Evolutionary conservation across 75 land plant genomes (phyloP), one percentile per base, ranked within the genome.

Genomic region (Isoetes taiwanensis): DNA sequence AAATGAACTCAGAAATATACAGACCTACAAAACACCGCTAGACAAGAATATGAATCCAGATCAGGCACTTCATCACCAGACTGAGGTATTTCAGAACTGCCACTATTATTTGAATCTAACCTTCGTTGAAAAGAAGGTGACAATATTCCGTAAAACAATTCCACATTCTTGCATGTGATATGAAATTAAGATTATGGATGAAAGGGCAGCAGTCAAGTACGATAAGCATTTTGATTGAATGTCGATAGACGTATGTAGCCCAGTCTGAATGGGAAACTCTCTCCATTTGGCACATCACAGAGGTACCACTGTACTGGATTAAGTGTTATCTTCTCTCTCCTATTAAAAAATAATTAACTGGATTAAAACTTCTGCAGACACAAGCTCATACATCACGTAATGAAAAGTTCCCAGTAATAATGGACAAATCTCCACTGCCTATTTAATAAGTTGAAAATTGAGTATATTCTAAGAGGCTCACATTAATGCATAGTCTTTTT

Each of bases 181-280:
- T 25, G 8, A 10, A 54, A 21, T 21, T 14, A 54, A 25, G 23
- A 28, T 28, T 2, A 8, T 3, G 3, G 2, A 54, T 28, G 23
- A 54, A 54, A 32, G 24, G 4, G 2, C 6, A 14, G 14, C 32
- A n/a, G 59, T 10, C 29, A 64, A 71, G 58, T 56, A 93, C 98
- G 72, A 54, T 88, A 80, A 33, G 98, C 84, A 72, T 93, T 87
- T 62, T 83, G 77, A 48, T 77, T 93, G 68, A 93, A 93, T 34
- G 85, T 70, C 34, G 90, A 54, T 34, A 93, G 69, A 52, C 86
- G 91, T 62, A 93, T 93, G 61, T 93, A 93, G 31, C 98, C 98
- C 59, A 93, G 75, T 75, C 58, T 57, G 76, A 2, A 62, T 52
- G 33, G 69, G 43, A 2, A 71, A 77, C 24, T 76, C 67, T 41